These are phyloP conservation scores for Spergularia azorica DNA, from an alignment of 179 eudicot species.

Conservation along the genomic window DNA sequence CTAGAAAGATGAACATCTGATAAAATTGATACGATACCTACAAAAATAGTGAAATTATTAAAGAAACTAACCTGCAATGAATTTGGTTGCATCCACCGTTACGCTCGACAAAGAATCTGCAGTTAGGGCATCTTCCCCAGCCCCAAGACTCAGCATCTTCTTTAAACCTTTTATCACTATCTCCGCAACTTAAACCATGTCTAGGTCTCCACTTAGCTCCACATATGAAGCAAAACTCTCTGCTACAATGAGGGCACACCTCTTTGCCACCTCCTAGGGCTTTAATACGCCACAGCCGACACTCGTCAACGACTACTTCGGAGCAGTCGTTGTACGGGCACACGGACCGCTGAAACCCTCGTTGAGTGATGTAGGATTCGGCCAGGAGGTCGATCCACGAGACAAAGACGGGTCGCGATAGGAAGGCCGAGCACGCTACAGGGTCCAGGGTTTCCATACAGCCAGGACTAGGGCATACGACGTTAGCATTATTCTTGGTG, in stretches of 20 bases:
- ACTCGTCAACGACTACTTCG: not conserved
- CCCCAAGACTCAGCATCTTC: not conserved
- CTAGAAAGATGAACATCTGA: no score
- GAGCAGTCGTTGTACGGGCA: not conserved
- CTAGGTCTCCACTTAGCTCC: not conserved
- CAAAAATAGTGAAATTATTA: not conserved
- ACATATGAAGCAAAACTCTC: not conserved
- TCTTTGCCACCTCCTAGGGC: not conserved
- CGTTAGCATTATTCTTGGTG: not conserved
- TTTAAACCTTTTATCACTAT: not conserved
- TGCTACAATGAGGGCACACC: not conserved
- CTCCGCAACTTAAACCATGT: not conserved
- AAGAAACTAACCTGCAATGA: constrained; percentile 5
- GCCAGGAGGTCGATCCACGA: constrained; percentile 6
- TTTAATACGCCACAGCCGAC: not conserved
- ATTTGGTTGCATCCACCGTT: not conserved
- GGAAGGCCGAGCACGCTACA: not conserved
- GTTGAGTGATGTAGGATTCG: not conserved
- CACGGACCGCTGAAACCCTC: not conserved
- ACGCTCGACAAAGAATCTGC: constrained; percentile 5
- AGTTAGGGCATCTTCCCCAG: not conserved
- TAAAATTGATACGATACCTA: not conserved
- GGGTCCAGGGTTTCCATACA: constrained; percentile 9
- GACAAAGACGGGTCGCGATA: not conserved
- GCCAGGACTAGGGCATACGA: constrained; percentile 7